A percentile compares a stretch with the other conserved stretches of the same genome.
Evolutionary conservation across 495 filamentous ascomycete species (phyloP).

Genomic region (Neurospora discreta): DNA sequence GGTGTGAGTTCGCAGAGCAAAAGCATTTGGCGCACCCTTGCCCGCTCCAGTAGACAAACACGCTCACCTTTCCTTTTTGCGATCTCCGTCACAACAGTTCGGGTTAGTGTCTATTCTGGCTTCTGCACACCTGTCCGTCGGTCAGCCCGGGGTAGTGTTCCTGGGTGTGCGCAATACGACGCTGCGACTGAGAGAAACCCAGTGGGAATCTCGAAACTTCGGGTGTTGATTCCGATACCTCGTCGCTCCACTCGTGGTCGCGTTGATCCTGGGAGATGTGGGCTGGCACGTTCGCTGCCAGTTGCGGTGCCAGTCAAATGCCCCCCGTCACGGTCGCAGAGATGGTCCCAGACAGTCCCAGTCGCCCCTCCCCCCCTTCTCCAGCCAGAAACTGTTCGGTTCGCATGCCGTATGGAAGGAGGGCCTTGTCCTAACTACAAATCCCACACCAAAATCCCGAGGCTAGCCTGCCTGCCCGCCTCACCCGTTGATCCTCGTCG

Average conservation of each 20-base stretch:
- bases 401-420: slow-evolving; percentile 18
- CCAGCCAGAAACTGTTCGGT: slow-evolving; percentile 5
- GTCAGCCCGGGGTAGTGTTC: slow-evolving; percentile 9
- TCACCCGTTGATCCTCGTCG: slow-evolving; percentile 34
- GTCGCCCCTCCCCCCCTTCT: slow-evolving; percentile 9
- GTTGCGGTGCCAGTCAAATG: not conserved
- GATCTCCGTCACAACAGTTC: slow-evolving; percentile 1
- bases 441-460: slow-evolving; percentile 31
- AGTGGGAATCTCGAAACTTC: slow-evolving; percentile 33
- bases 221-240: slow-evolving; percentile 34
- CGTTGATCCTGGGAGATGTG: slow-evolving; percentile 18
- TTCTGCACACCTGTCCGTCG: not conserved
- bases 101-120: slow-evolving; percentile 6
- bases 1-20: slow-evolving; percentile 1
- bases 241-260: slow-evolving; percentile 24
- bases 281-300: not conserved
- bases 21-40: slow-evolving; percentile 8
- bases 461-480: slow-evolving; percentile 32
- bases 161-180: slow-evolving; percentile 1
- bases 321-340: not conserved
- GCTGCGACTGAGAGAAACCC: slow-evolving; percentile 13
- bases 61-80: slow-evolving; percentile 2
- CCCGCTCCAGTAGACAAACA: not conserved
- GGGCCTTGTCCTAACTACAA: slow-evolving; percentile 32
- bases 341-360: slow-evolving; percentile 4